Percentiles rank a stretch among this genome's conserved stretches.
phyloP scores from a whole-genome alignment of 805 yeast genomes.

The Starmerella ratchasimensis region DNA sequence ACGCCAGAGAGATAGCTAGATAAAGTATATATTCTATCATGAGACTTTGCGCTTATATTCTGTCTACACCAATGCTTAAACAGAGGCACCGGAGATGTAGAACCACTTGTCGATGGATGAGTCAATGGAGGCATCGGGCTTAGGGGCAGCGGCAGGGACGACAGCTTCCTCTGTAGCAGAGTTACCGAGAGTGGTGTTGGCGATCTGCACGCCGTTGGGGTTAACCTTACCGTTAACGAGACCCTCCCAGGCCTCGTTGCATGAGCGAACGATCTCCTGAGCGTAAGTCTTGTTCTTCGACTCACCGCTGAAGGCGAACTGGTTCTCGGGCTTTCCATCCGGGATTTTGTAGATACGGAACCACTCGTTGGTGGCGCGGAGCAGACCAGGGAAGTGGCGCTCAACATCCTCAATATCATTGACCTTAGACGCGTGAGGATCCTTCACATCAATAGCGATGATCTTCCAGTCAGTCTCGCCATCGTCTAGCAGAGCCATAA shows the following conservation, averaged over 20 bases:
- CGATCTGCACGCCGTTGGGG: conserved; percentile 54
- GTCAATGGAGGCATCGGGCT: conserved; percentile 88
- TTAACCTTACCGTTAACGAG: conserved; percentile 54
- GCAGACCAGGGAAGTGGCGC: conserved; percentile 76
- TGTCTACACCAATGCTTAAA: conserved; percentile 14
- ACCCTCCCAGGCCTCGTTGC: conserved; percentile 70
- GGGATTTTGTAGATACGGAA: conserved; percentile 96
- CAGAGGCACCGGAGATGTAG: conserved; percentile 51
- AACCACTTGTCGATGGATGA: conserved; percentile 97
- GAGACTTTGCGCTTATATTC: too few relatives aligned
- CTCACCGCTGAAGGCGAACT: conserved; percentile 92
- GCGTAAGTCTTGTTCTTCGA: conserved; percentile 81
- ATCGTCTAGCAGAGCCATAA: conserved; percentile 89
- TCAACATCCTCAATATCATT: conserved; percentile 86
- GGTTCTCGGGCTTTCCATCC: conserved; percentile 93
- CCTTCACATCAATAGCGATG: conserved; percentile 74
- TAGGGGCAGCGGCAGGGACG: conserved; percentile 58
- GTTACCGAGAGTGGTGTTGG: conserved; percentile 56
- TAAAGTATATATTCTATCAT: too few relatives aligned
- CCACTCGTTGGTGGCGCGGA: conserved; percentile 94
- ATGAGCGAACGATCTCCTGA: conserved; percentile 66
- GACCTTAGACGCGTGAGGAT: conserved; percentile 77
- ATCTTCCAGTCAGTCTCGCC: conserved; percentile 98
- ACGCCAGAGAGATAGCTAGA: too few relatives aligned
- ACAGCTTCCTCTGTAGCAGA: conserved; percentile 24